These are phyloP conservation scores for Xylariaceae sp. DNA, from an alignment of 2,329 filamentous ascomycete species.

Conservation along the genomic window DNA sequence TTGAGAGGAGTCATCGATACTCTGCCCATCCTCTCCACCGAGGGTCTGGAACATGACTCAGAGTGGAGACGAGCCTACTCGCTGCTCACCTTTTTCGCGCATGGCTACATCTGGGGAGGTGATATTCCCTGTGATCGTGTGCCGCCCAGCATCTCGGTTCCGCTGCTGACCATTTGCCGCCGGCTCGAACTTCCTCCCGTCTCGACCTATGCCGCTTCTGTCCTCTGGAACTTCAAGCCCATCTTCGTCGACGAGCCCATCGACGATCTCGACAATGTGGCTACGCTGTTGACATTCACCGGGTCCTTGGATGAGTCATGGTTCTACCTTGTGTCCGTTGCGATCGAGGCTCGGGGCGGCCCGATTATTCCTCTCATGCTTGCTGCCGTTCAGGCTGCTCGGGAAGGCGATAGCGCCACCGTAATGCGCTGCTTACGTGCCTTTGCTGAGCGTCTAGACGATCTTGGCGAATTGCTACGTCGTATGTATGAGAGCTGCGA, in stretches of 20 bases:
- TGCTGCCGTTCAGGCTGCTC: conserved; percentile 74
- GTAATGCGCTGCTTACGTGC: conserved; percentile 72
- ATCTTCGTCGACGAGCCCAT: conserved; percentile 78
- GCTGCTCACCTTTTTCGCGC: conserved; percentile 82
- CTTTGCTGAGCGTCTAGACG: conserved; percentile 84
- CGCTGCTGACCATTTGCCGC: conserved; percentile 69
- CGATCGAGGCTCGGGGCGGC: conserved; percentile 87
- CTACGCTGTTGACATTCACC: conserved; percentile 84
- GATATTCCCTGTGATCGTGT: conserved; percentile 73
- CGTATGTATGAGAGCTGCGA: conserved; percentile 96
- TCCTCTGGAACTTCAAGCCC: conserved; percentile 95
- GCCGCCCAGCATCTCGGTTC: conserved; percentile 76
- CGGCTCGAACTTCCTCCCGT: conserved; percentile 84
- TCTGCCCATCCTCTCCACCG: conserved; percentile 77
- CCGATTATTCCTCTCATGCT: conserved; percentile 87
- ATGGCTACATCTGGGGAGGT: conserved; percentile 95
- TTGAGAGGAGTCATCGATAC: conserved; percentile 73
- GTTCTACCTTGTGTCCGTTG: conserved; percentile 95
- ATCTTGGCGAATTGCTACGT: conserved; percentile 70
- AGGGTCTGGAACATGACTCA: conserved; percentile 71
- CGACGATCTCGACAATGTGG: conserved; percentile 80
- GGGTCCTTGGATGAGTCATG: conserved; percentile 95
- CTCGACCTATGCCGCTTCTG: conserved; percentile 86
- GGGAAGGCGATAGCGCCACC: conserved; percentile 60
- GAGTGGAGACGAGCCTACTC: conserved; percentile 95